These are phyloP conservation scores for Fusarium verticillioides DNA, from an alignment of 2,329 filamentous ascomycete species.

Conservation along the genomic window DNA sequence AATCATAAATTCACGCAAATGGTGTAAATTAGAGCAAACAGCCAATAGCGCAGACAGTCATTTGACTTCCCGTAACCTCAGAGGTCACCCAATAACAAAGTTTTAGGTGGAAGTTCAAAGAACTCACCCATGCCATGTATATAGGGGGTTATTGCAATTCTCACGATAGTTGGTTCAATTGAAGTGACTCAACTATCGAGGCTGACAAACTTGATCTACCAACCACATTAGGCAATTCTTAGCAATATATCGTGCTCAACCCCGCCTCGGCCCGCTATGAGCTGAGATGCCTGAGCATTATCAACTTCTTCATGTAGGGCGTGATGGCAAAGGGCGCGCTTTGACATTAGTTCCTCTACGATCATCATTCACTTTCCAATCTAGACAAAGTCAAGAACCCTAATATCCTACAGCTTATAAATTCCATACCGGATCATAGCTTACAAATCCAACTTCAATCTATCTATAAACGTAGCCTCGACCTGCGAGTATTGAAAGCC, in stretches of 20 bases:
- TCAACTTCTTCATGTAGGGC: neutral
- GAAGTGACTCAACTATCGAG: neutral
- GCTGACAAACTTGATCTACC: neutral
- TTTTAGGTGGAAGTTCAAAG: neutral
- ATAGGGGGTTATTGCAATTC: neutral
- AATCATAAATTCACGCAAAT: no score
- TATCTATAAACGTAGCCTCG: neutral
- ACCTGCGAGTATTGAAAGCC: neutral
- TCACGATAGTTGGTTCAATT: neutral
- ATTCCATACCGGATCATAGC: neutral
- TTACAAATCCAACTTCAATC: slow-evolving; percentile 2
- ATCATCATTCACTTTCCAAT: neutral
- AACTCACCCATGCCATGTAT: neutral
- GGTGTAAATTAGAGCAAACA: neutral
- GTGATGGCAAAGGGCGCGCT: neutral
- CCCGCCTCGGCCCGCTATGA: neutral
- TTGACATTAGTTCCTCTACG: neutral
- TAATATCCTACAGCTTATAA: neutral
- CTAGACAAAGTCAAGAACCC: neutral
- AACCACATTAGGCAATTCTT: neutral
- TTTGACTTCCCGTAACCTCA: neutral
- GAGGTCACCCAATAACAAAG: neutral
- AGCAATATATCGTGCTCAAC: neutral
- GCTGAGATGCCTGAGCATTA: neutral
- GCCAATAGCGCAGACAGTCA: neutral